Evolutionary conservation across 768 basidiomycete species (phyloP), one percentile per base, ranked within the genome.

Genomic region (Lactarius evosmus): DNA sequence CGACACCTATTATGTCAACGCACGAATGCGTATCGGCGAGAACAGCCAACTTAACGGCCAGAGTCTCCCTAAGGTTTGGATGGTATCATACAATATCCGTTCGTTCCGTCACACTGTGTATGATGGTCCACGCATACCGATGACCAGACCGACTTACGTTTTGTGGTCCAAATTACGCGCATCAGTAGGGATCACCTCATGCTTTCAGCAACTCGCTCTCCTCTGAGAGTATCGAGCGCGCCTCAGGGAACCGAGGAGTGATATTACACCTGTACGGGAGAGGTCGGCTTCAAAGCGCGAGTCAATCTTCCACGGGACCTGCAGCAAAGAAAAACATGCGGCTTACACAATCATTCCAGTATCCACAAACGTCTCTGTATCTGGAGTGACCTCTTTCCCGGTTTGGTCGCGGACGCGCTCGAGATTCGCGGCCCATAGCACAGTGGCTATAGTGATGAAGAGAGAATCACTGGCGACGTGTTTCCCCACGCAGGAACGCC

Each of bases 371-470:
- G 51, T 53, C 2, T 58, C 54, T 5, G 27, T 41, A 33, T 58
- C 60, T 2, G 59, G 41, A 11, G 51, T 30, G 5, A 69, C 53
- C 32, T 49, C 52, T 46, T 54, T 44, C 32, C 53, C 68, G 7
- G 30, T 19, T 16, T 44, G 38, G 40, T 66, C 64, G 7, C 32
- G 25, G 14, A 25, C 16, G 2, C 58, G 62, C 52, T 55, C 56
- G 49, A 66, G 61, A 40, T 70, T 53, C 36, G 63, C 60, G 25
- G 69, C 53, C 62, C 66, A 65, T 2, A 71, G 65, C 4, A 69
- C 14, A 19, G 58, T 58, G 25, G 70, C 67, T 22, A 71, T 57
- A 29, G 55, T 50, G 52, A 71, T 61, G 52, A 64, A 71, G 16
- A 69, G 41, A 0, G 66, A 9, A 7, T 68, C 56, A 30, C 65